Conservation (phyloP, 768 basidiomycete species). For the Hygrocybe coccinea region DNA sequence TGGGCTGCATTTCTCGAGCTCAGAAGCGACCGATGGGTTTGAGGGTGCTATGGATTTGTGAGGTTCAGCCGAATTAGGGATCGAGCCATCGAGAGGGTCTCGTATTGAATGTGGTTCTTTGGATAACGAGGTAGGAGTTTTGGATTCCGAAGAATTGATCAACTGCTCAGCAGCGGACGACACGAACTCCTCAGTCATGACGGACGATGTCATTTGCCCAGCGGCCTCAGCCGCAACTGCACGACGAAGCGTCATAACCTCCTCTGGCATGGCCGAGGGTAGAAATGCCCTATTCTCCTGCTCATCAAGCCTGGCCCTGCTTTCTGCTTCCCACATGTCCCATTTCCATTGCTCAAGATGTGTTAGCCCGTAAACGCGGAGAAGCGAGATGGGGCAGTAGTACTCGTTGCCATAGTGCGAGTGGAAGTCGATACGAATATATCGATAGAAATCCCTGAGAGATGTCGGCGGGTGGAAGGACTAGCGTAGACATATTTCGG, state of each 20-base stretch:
- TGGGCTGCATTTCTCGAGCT: too few species aligned
- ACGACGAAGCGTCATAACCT: background rate
- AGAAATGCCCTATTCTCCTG: background rate
- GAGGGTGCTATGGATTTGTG: background rate
- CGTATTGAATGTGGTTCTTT: background rate
- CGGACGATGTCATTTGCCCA: background rate
- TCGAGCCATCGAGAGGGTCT: background rate
- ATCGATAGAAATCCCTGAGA: slow-evolving; percentile 83
- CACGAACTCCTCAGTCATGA: background rate
- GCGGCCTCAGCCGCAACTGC: background rate
- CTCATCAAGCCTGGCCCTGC: slow-evolving; percentile 36
- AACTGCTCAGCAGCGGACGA: background rate
- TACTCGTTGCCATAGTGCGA: slow-evolving; percentile 93
- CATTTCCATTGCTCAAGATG: slow-evolving; percentile 96
- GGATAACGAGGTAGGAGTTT: background rate
- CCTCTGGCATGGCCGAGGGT: background rate
- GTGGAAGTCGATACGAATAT: slow-evolving; percentile 88
- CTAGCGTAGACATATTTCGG: slow-evolving; percentile 27
- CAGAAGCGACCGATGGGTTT: background rate
- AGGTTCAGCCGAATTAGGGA: background rate
- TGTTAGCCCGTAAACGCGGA: slow-evolving; percentile 92
- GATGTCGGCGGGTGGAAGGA: slow-evolving; percentile 75
- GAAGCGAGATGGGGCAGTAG: slow-evolving; percentile 90
- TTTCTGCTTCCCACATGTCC: slow-evolving; percentile 77
- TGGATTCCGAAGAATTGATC: background rate